phyloP scores from a whole-genome alignment of 441 rosid genomes.

The Populus hybrid region DNA sequence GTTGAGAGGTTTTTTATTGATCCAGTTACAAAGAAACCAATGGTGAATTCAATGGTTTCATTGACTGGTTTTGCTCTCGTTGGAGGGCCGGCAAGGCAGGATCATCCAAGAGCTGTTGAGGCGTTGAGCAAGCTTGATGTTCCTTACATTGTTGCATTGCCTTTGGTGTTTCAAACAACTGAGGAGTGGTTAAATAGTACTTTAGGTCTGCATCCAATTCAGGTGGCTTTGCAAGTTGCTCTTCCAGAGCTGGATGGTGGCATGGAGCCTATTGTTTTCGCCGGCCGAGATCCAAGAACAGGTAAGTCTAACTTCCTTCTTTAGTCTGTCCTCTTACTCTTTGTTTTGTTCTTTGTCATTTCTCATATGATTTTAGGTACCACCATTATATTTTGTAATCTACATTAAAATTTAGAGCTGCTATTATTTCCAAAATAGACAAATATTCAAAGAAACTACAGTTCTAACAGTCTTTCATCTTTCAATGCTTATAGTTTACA shows the following conservation, averaged over 20 bases:
- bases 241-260: conserved; percentile 99
- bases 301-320: conserved; percentile 43
- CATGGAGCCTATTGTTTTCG: conserved; percentile 97
- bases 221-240: conserved; percentile 99
- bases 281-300: conserved; percentile 97
- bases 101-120: conserved; percentile 94
- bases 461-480: background rate
- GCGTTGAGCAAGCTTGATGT: conserved; percentile 89
- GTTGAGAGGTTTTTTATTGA: conserved; percentile 78
- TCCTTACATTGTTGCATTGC: conserved; percentile 92
- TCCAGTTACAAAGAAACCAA: conserved; percentile 61
- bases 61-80: conserved; percentile 97
- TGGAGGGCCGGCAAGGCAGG: conserved; percentile 99
- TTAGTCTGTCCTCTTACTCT: background rate
- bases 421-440: background rate
- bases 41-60: conserved; percentile 72
- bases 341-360: background rate
- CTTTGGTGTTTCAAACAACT: conserved; percentile 95
- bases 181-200: conserved; percentile 98
- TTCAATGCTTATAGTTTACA: background rate
- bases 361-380: background rate
- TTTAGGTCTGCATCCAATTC: conserved; percentile 94
- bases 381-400: background rate
- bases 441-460: background rate
- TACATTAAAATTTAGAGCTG: background rate